Conservation (phyloP, 2,329 filamentous ascomycete genomes). For the Fusarium sp. region DNA sequence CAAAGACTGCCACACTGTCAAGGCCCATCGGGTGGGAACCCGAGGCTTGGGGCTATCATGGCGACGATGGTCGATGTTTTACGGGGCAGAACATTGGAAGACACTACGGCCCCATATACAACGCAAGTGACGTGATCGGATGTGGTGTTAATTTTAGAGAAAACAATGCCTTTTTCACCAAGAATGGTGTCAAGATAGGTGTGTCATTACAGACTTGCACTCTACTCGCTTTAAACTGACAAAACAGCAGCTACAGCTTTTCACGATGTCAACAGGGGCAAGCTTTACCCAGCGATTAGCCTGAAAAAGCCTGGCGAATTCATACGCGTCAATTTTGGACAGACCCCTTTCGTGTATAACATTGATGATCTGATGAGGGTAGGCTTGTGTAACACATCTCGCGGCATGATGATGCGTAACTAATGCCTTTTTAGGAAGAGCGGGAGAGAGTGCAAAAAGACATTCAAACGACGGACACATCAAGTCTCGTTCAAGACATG, state of each 20-base stretch:
- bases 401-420: constrained; percentile 4
- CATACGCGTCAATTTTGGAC: constrained; percentile 75
- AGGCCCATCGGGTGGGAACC: constrained; percentile 76
- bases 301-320: constrained; percentile 74
- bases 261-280: constrained; percentile 71
- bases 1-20: constrained; percentile 65
- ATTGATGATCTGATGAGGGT: constrained; percentile 89
- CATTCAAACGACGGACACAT: constrained; percentile 71
- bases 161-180: constrained; percentile 76
- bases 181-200: constrained; percentile 72
- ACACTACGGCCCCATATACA: constrained; percentile 69
- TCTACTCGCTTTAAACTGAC: constrained; percentile 44
- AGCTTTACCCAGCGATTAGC: constrained; percentile 76
- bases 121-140: constrained; percentile 70
- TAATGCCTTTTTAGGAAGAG: constrained; percentile 65
- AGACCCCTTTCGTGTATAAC: constrained; percentile 86
- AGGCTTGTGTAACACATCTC: constrained; percentile 49
- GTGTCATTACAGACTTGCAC: constrained; percentile 41
- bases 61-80: constrained; percentile 75
- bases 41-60: constrained; percentile 77
- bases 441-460: constrained; percentile 69
- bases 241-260: constrained; percentile 71
- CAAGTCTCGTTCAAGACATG: constrained; percentile 71
- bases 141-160: constrained; percentile 76
- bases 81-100: constrained; percentile 69